phyloP scores from a whole-genome alignment of 2,329 filamentous ascomycete species.

The Incumbomyces lentus region DNA sequence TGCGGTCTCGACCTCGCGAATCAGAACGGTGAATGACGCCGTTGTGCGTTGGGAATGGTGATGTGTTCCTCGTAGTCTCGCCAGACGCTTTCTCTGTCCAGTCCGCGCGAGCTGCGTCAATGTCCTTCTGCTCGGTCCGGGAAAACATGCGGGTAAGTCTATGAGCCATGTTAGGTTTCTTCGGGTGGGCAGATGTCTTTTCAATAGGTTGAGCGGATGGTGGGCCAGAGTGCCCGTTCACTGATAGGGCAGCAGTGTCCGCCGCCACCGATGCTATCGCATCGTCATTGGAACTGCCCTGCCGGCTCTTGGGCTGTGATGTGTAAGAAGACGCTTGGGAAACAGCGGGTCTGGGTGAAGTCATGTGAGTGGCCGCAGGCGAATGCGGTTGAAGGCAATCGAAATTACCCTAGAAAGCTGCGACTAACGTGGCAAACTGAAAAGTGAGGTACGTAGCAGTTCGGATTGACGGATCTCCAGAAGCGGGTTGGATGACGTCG shows the following conservation, averaged over 20 bases:
- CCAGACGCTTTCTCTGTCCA: neutral
- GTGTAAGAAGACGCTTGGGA: conserved; percentile 1
- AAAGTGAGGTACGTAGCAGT: no score
- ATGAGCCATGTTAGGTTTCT: conserved; percentile 34
- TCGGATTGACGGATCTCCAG: no score
- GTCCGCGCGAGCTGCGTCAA: conserved; percentile 26
- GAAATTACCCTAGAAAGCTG: neutral
- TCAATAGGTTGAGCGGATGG: neutral
- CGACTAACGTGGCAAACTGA: no score
- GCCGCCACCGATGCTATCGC: conserved; percentile 5
- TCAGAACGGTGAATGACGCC: conserved; percentile 27
- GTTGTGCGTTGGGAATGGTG: neutral
- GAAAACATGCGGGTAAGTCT: conserved; percentile 39
- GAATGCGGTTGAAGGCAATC: conserved; percentile 1
- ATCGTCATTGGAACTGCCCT: conserved; percentile 2
- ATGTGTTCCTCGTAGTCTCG: neutral
- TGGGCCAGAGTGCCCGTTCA: neutral
- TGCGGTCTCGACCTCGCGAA: conserved; percentile 19
- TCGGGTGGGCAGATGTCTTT: conserved; percentile 1
- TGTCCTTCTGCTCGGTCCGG: conserved; percentile 29
- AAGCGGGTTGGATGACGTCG: conserved; percentile 3
- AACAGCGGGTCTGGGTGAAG: conserved; percentile 4
- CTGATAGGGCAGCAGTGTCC: conserved; percentile 3
- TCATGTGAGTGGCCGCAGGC: conserved; percentile 10
- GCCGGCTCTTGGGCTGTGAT: conserved; percentile 1